Conservation (phyloP, 108 stramenopile genomes). For the Licmophora abbreviata region DNA sequence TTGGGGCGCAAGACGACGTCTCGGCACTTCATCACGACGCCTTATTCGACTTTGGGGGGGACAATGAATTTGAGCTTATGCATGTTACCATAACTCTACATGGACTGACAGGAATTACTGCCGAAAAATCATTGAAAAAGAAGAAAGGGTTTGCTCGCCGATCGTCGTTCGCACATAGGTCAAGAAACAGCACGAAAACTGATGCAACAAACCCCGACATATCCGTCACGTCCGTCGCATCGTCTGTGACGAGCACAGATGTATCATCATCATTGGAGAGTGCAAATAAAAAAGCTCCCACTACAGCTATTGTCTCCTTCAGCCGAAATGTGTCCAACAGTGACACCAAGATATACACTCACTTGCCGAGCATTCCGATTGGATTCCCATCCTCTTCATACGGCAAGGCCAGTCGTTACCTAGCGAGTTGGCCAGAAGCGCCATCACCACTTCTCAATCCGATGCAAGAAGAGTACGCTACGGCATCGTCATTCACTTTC, state of each 20-base stretch:
- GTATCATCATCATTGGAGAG: too few species aligned
- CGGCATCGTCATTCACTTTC: constrained; percentile 17
- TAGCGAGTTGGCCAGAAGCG: constrained; percentile 28
- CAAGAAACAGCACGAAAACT: constrained; percentile 4
- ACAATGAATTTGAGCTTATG: constrained; percentile 31
- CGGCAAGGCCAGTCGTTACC: constrained; percentile 9
- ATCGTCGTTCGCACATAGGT: neutral
- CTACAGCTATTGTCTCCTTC: constrained; percentile 22
- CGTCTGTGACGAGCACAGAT: neutral
- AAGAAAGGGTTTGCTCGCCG: neutral
- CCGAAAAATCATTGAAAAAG: constrained; percentile 13
- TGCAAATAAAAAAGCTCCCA: constrained; percentile 7
- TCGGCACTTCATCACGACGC: too few species aligned
- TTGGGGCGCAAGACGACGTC: too few species aligned
- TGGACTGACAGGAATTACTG: constrained; percentile 26
- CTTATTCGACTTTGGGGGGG: too few species aligned
- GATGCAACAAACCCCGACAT: neutral
- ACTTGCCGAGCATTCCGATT: constrained; percentile 30
- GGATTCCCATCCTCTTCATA: neutral
- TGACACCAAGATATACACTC: constrained; percentile 18
- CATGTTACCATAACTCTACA: constrained; percentile 26
- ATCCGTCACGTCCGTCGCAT: neutral
- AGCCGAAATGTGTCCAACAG: constrained; percentile 17
- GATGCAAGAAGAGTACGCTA: constrained; percentile 4
- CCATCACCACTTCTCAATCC: constrained; percentile 8